Base-by-base conservation (phyloP, 768 basidiomycete genomes). In the Galerina sulciceps region DNA sequence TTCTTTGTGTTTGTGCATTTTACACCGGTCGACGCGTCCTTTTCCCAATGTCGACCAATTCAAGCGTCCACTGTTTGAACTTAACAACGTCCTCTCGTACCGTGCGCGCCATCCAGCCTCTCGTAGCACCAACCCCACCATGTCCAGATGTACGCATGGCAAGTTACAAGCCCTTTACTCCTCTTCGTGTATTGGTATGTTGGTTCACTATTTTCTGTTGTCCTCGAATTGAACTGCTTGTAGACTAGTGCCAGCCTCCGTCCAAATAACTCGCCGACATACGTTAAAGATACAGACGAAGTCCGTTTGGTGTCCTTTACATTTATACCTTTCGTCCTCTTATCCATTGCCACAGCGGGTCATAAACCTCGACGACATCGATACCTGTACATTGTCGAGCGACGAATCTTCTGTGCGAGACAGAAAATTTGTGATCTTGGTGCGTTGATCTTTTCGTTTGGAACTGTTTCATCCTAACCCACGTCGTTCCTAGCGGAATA, bases 11-110 rank as follows among this genome's bases (percentile, higher is more conserved):
- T 51, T 15, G 22, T 59, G 6, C n/a, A n/a, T 17, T 46, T 26
- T 38, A 44, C 17, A 51, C 45, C 14, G 31, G 40, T 26, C 53
- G 34, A 51, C 59, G 37, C 44, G 47, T 52, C 22, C 42, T 50
- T n/a, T 38, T 36, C 6, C 6, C 59, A 35, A 55, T 55, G 54
- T 41, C 49, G 41, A 20, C 53, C 20, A 41, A 34, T 4, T 37
- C 20, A n/a, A 37, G 18, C 45, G 23, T 17, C 40, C 45, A 31
- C 14, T 13, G 45, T 34, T 47, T 20, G 22, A 38, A 38, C n/a
- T 20, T 54, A 20, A 42, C 53, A 18, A n/a, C 11, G 22, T 38
- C 20, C 2, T 40, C 9, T 51, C 49, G 49, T 36, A 23, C 37
- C 14, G 10, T 40, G 17, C 22, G 40, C 18, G 17, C 3, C 20